Evolutionary conservation across 495 filamentous ascomycete species (phyloP), one percentile per base, ranked within the genome.

Genomic region (Peziza echinospora): DNA sequence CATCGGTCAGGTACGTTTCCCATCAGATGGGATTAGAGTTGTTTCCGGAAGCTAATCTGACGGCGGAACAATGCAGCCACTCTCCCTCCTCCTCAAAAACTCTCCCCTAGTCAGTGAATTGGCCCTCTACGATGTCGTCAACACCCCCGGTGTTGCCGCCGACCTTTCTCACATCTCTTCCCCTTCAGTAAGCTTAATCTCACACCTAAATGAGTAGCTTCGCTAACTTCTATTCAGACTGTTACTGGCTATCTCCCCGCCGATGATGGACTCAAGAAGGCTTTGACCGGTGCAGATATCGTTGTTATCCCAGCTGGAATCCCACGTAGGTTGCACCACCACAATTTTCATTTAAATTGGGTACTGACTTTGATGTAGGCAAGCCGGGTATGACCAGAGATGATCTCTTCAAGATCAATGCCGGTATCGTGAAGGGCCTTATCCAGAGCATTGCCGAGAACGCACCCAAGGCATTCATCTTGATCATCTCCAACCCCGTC

Each of bases 311-410:
- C 89, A 10, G 89, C 89, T 57, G 89, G 89, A 54, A 91, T 97
- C 72, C 89, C 89, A 58, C 86, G 89, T 91, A 64, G 58, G 87
- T 71, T 37, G 19, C 25, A 23, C 25, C 0, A 8, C 3, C 45
- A 49, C 43, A 41, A n/a, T 5, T 4, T 4, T 11, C 5, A 21
- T 25, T 5, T 21, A 34, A 23, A 21, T 28, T 49, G 26, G n/a
- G 17, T 44, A 47, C 24, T 58, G 40, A 57, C 56, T 40, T 48
- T 44, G 8, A 21, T 47, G 43, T 52, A 94, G 87, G 87, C 65
- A 96, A 96, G 71, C 89, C 89, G 49, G 91, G 91, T 59, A 97
- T 97, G 89, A 93, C 80, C 63, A 84, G 89, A 69, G 91, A 97
- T 59, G 86, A 94, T 57, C 84, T 97, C 47, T 97, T 97, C 80